Base-by-base conservation (phyloP, 164 flowering plant species). In the Berberis vulgaris region DNA sequence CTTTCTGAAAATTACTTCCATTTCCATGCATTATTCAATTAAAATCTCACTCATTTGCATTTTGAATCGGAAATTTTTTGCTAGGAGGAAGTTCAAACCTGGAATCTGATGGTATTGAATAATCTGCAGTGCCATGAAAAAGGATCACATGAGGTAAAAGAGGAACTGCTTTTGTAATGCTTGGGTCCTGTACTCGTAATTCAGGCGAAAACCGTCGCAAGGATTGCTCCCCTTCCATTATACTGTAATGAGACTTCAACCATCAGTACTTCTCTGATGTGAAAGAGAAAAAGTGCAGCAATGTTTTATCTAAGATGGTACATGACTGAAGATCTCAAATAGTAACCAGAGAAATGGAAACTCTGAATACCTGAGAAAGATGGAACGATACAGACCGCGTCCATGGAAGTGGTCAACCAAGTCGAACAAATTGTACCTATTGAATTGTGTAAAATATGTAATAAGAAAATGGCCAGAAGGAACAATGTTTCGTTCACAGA, bases 141-240 rank as follows among this genome's bases (percentile, higher is more conserved):
- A 94, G 96, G 54, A 78, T 69, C 45, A 87, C 73, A 6, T 73
- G 86, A 66, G 96, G 95, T 62, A 90, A 73, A 61, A 86, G 82
- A 45, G 85, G 69, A 73, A 74, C 84, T 10, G 89, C 88, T 70
- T 67, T 66, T 73, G 67, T 73, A 49, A 60, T 57, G 57, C 67
- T 77, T 67, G 84, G 83, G 41, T 91, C 87, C 68, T 78, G 83
- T 56, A 87, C 77, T 71, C 78, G 61, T 47, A 82, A 62, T 83
- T 88, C 97, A 38, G 97, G 98, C 63, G 98, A 94, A 76, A 78
- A 89, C 49, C 46, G 64, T 55, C 49, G 59, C 64, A 92, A 76
- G 6, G 87, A 86, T 57, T 84, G 70, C 71, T 87, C 91, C 58
- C 98, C 98, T 73, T 86, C 97, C 97, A 93, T 93, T 64, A 93